Conservation (phyloP, 2,329 filamentous ascomycete genomes). For the Aspergillus tanneri region DNA sequence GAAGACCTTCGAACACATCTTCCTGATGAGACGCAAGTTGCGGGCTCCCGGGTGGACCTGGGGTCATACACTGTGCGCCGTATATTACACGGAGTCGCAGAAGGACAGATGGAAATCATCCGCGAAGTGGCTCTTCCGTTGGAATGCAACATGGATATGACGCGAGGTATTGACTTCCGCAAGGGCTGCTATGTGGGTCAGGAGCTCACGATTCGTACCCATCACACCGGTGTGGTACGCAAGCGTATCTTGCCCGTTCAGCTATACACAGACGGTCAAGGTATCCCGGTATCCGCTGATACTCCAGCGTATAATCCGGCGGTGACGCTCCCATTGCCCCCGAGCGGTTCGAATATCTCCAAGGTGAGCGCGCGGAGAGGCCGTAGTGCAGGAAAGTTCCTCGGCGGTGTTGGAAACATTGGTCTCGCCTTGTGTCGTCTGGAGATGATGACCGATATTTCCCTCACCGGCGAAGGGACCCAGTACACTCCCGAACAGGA, state of each 20-base stretch:
- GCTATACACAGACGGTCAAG: slow-evolving; percentile 58
- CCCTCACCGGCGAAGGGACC: slow-evolving; percentile 65
- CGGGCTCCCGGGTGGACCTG: slow-evolving; percentile 52
- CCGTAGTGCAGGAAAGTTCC: slow-evolving; percentile 76
- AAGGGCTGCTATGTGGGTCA: slow-evolving; percentile 98
- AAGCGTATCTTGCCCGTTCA: slow-evolving; percentile 83
- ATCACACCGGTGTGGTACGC: slow-evolving; percentile 88
- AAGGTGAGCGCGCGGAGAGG: slow-evolving; percentile 52
- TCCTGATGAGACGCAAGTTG: slow-evolving; percentile 37
- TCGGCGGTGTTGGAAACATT: slow-evolving; percentile 77
- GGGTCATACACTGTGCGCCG: slow-evolving; percentile 71
- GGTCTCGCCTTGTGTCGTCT: slow-evolving; percentile 83
- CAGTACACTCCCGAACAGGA: slow-evolving; percentile 61
- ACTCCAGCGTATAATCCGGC: slow-evolving; percentile 39
- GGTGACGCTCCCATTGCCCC: slow-evolving; percentile 30
- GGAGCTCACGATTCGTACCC: slow-evolving; percentile 91
- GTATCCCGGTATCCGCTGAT: slow-evolving; percentile 50
- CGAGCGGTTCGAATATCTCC: slow-evolving; percentile 53
- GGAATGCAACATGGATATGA: slow-evolving; percentile 85
- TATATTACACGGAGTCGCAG: slow-evolving; percentile 76
- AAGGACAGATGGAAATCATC: slow-evolving; percentile 78
- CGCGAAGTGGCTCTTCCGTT: slow-evolving; percentile 73
- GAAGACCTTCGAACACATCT: slow-evolving; percentile 35
- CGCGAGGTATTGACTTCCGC: slow-evolving; percentile 82
- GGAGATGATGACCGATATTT: slow-evolving; percentile 84